Percentiles rank a stretch among this genome's conserved stretches.
These are phyloP conservation scores for Zoysia matrella DNA, from an alignment of 202 grass and related monocot genomes.

Conservation along the genomic window DNA sequence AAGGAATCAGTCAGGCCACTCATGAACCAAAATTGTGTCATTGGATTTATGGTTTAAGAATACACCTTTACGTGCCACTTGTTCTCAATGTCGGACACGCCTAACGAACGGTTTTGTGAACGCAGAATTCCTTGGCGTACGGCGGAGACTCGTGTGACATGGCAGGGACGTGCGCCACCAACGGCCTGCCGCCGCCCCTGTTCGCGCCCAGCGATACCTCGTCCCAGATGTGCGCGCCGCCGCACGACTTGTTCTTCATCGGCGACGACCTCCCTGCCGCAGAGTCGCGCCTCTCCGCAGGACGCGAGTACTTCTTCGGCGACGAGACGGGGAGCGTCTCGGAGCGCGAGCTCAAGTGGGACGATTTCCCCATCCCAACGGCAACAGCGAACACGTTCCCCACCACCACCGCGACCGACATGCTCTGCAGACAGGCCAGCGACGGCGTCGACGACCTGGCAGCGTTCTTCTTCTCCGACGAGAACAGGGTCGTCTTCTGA, in stretches of 20 bases:
- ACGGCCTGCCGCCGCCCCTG: neutral
- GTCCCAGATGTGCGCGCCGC: constrained; percentile 22
- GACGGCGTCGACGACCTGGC: constrained; percentile 65
- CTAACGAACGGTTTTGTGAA: no score
- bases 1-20: neutral
- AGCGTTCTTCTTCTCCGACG: constrained; percentile 51
- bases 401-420: constrained; percentile 21
- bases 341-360: constrained; percentile 16
- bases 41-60: no score
- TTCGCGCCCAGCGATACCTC: neutral
- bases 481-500: constrained; percentile 63
- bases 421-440: constrained; percentile 84
- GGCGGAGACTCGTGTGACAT: no score
- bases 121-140: no score
- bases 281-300: neutral
- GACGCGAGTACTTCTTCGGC: constrained; percentile 17
- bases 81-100: no score
- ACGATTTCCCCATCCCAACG: neutral
- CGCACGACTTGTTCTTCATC: constrained; percentile 49
- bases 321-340: constrained; percentile 24
- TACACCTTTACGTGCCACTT: no score
- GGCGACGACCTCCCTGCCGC: constrained; percentile 12
- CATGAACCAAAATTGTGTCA: no score
- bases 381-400: neutral
- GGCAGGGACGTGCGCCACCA: no score